Percentiles rank a stretch among this genome's conserved stretches.
Conservation (phyloP, 1,284 basidiomycete species). For the Marasmius sp. region DNA sequence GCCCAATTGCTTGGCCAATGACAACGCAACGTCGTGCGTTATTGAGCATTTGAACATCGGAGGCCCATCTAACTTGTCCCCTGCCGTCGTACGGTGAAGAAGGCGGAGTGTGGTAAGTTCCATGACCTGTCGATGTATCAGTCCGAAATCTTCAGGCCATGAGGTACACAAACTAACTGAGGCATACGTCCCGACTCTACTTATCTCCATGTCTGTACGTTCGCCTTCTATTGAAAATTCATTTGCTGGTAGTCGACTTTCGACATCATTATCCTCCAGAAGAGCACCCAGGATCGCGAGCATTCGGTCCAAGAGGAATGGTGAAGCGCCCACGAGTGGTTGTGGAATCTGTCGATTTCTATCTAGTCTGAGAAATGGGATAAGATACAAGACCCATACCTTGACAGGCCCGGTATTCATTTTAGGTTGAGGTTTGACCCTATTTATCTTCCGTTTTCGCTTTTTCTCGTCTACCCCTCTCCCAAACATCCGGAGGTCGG, state of each 20-base stretch:
- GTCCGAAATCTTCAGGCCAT: neutral
- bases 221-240: slow-evolving; percentile 57
- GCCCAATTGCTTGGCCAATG: neutral
- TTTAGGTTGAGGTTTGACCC: slow-evolving; percentile 23
- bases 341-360: slow-evolving; percentile 61
- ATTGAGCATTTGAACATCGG: slow-evolving; percentile 68
- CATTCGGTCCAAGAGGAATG: slow-evolving; percentile 83
- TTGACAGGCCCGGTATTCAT: slow-evolving; percentile 46
- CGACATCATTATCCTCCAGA: slow-evolving; percentile 78
- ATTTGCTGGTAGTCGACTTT: slow-evolving; percentile 42
- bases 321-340: slow-evolving; percentile 75
- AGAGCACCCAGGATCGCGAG: slow-evolving; percentile 83
- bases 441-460: slow-evolving; percentile 41
- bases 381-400: slow-evolving; percentile 28
- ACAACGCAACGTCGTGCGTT: neutral
- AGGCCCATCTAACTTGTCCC: slow-evolving; percentile 69
- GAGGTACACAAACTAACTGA: slow-evolving; percentile 40
- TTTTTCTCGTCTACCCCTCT: slow-evolving; percentile 68
- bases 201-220: slow-evolving; percentile 68
- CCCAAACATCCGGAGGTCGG: slow-evolving; percentile 82
- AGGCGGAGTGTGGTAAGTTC: slow-evolving; percentile 72
- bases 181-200: slow-evolving; percentile 56
- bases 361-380: neutral
- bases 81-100: slow-evolving; percentile 63
- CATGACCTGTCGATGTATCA: slow-evolving; percentile 50